Base-by-base conservation (phyloP, 2,329 filamentous ascomycete species). In the Ceratocystis papillata region DNA sequence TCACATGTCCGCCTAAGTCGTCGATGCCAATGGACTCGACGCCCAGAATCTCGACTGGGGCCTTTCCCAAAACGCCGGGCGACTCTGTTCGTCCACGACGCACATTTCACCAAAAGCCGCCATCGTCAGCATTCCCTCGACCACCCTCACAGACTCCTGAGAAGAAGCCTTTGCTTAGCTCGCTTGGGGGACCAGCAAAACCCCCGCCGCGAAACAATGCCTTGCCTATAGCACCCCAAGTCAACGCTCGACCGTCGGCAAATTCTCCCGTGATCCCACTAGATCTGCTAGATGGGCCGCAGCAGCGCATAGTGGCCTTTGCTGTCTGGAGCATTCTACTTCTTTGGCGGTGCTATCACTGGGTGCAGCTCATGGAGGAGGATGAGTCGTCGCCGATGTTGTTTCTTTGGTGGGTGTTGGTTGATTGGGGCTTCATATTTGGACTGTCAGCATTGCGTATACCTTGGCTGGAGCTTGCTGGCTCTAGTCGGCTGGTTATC, bases 381-480 rank as follows among this genome's bases (percentile, higher is more conserved):
- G 89, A 95, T 69, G 84, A 89, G 67, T 87, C 90, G 72, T 96
- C 92, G n/a, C 87, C 94, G 69, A 88, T 86, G 82, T 81, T 93
- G 62, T 96, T 96, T 73, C 78, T 96, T 72, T 99, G 97, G 82
- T 99, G 94, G 94, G 83, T 89, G 69, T 80, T 86, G 67, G 83
- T 99, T 69, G 94, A 99, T 77, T 88, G 89, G 68, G 76, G 87
- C 28, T 96, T 92, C 74, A 80, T 97, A 69, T 96, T 95, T 74
- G 89, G 89, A 6, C 78, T 99, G 65, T 93, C 95, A 20, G 83
- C 88, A 70, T 76, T 99, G 71, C 85, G 89, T 74, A 96, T 99
- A 81, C 94, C 94, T 67, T 99, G 94, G 95, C 80, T 99, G 67
- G 91, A 97, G 78, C 90, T 93, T 79, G 90, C 89, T 55, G 88